These are phyloP conservation scores for Candida pseudoglaebosa DNA, from an alignment of 805 yeast species.

Conservation along the genomic window DNA sequence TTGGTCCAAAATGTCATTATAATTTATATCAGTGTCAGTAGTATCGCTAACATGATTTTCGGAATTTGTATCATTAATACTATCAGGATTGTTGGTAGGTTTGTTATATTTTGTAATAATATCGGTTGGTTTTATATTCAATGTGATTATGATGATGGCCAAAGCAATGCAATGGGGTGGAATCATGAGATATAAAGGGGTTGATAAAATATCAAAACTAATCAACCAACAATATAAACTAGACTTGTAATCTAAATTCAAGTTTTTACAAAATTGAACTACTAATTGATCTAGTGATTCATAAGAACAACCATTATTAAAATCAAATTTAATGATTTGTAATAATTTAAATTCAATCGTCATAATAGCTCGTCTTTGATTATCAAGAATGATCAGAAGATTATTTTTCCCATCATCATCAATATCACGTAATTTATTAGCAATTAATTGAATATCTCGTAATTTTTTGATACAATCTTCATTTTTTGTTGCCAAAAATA, in stretches of 20 bases:
- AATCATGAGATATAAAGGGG: conserved; percentile 62
- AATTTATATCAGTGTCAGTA: conserved; percentile 11
- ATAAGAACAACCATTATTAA: conserved; percentile 52
- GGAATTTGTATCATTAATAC: neutral
- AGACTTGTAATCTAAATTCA: conserved; percentile 41
- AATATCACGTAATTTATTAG: conserved; percentile 36
- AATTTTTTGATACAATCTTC: conserved; percentile 82
- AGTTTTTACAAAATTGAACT: conserved; percentile 54
- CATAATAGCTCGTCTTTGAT: conserved; percentile 54
- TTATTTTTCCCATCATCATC: conserved; percentile 21
- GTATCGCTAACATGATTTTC: conserved; percentile 12
- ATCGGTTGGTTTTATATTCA: conserved; percentile 41
- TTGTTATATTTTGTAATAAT: conserved; percentile 19
- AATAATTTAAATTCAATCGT: conserved; percentile 66
- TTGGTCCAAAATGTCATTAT: conserved; percentile 21
- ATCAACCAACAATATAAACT: conserved; percentile 69
- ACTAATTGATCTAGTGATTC: conserved; percentile 54
- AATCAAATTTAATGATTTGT: conserved; percentile 78
- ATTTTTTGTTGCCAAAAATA: conserved; percentile 69
- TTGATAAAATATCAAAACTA: conserved; percentile 65
- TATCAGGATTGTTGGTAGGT: conserved; percentile 12
- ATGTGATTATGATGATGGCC: conserved; percentile 60
- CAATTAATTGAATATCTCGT: conserved; percentile 54
- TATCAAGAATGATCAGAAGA: neutral
- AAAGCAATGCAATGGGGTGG: conserved; percentile 78